Percentiles rank a stretch among this genome's conserved stretches.
phyloP scores from a whole-genome alignment of 176 grass and related monocot species.

The Bothriochloa decipiens region DNA sequence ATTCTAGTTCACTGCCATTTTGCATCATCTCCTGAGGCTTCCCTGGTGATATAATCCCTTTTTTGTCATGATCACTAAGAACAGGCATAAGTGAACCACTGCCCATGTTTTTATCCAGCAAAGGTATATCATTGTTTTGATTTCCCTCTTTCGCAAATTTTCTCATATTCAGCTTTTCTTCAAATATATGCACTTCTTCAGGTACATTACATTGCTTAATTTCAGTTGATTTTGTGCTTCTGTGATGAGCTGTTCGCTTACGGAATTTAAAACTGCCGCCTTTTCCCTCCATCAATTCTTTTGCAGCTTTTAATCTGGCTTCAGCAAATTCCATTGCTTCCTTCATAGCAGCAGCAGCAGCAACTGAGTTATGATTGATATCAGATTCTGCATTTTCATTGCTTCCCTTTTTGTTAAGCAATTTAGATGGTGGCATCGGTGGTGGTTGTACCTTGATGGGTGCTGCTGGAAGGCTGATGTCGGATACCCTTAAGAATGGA shows the following conservation, averaged over 20 bases:
- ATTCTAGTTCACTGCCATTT: conserved; percentile 48
- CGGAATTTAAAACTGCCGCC: conserved; percentile 61
- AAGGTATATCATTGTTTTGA: conserved; percentile 23
- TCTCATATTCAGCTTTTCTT: conserved; percentile 38
- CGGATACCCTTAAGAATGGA: conserved; percentile 64
- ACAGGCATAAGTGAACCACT: conserved; percentile 20
- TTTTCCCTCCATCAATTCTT: conserved; percentile 87
- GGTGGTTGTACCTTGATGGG: conserved; percentile 61
- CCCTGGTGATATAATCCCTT: conserved; percentile 24
- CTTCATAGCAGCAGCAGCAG: conserved; percentile 75
- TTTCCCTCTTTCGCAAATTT: conserved; percentile 48
- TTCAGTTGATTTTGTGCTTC: conserved; percentile 48
- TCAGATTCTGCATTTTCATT: conserved; percentile 51
- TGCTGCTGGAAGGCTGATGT: conserved; percentile 53
- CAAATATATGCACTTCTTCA: conserved; percentile 49
- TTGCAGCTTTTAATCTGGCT: conserved; percentile 91
- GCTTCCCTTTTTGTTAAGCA: conserved; percentile 48
- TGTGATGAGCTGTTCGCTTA: conserved; percentile 53
- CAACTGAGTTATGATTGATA: conserved; percentile 65
- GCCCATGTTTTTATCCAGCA: conserved; percentile 31
- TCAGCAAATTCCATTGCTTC: conserved; percentile 96
- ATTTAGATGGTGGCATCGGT: conserved; percentile 58
- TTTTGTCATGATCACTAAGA: conserved; percentile 44
- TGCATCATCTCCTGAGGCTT: conserved; percentile 45
- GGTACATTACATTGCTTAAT: conserved; percentile 34